Conservation (phyloP, 371 early-diverging fungal species). For the Choanephora cucurbitarum region DNA sequence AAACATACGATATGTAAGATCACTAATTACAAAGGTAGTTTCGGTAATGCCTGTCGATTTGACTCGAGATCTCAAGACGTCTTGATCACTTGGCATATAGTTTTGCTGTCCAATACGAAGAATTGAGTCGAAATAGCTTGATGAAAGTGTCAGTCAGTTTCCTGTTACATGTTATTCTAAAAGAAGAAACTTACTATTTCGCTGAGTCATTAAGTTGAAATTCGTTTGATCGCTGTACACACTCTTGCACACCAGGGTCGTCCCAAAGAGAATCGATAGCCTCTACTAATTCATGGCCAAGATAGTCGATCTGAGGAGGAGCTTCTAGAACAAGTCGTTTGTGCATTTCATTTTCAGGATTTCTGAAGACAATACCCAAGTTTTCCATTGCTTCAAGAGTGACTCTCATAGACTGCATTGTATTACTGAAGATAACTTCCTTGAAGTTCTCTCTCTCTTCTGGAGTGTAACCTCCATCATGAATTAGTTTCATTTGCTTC, state of each 20-base stretch:
- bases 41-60: conserved; percentile 88
- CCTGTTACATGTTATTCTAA: too few species aligned
- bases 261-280: conserved; percentile 80
- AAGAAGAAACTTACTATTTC: conserved; percentile 61
- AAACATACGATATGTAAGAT: conserved; percentile 83
- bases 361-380: conserved; percentile 66
- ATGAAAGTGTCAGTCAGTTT: background rate
- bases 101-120: conserved; percentile 71
- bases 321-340: conserved; percentile 54
- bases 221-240: conserved; percentile 74
- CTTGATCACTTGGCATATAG: conserved; percentile 85
- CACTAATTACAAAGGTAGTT: conserved; percentile 77
- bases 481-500: conserved; percentile 97
- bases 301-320: conserved; percentile 67
- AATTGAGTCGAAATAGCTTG: conserved; percentile 80
- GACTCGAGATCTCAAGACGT: conserved; percentile 76
- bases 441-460: conserved; percentile 88
- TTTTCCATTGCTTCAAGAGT: conserved; percentile 87
- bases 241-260: conserved; percentile 77
- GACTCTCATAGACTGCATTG: conserved; percentile 87
- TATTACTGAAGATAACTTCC: conserved; percentile 90
- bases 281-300: conserved; percentile 60
- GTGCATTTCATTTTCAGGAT: conserved; percentile 64
- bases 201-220: conserved; percentile 89
- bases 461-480: conserved; percentile 85